phyloP scores from a whole-genome alignment of 208 protist species.

The Acanthamoeba castellanii region DNA sequence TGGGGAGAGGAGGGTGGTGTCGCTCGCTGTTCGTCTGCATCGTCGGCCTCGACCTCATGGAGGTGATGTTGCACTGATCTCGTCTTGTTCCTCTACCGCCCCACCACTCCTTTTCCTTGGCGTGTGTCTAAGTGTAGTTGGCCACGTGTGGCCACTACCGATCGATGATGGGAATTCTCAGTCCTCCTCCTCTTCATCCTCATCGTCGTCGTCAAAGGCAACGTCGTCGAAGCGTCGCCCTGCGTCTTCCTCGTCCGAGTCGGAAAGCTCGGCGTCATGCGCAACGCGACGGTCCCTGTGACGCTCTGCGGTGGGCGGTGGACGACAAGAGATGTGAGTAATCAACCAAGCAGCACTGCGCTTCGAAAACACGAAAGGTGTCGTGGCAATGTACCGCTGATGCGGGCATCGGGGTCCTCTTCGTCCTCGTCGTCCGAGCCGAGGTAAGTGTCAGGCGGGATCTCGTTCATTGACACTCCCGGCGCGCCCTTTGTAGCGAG shows the following conservation, averaged over 20 bases:
- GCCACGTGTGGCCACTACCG: too few relatives aligned
- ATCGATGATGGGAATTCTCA: not conserved
- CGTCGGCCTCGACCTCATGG: too few relatives aligned
- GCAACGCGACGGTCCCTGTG: slow-evolving; percentile 74
- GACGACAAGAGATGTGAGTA: not conserved
- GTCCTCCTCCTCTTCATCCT: slow-evolving; percentile 14
- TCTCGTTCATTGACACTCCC: slow-evolving; percentile 79
- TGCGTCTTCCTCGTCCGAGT: slow-evolving; percentile 83
- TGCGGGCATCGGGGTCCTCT: slow-evolving; percentile 80
- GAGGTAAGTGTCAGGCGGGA: slow-evolving; percentile 83
- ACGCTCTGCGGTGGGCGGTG: not conserved
- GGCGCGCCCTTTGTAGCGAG: slow-evolving; percentile 81
- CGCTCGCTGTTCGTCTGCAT: too few relatives aligned
- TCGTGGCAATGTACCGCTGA: slow-evolving; percentile 57
- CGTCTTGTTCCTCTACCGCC: too few relatives aligned
- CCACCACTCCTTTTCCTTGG: too few relatives aligned
- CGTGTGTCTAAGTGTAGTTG: too few relatives aligned
- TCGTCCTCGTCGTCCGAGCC: slow-evolving; percentile 84
- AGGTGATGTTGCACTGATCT: too few relatives aligned
- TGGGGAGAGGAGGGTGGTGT: too few relatives aligned
- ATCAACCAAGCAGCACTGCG: too few relatives aligned
- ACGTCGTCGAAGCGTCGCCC: slow-evolving; percentile 51
- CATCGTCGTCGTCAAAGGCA: slow-evolving; percentile 1
- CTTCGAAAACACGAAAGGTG: not conserved
- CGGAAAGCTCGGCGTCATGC: slow-evolving; percentile 77